Evolutionary conservation across 208 protist species (phyloP), one percentile per base, ranked within the genome.

Genomic region (Novymonas esmeraldas): DNA sequence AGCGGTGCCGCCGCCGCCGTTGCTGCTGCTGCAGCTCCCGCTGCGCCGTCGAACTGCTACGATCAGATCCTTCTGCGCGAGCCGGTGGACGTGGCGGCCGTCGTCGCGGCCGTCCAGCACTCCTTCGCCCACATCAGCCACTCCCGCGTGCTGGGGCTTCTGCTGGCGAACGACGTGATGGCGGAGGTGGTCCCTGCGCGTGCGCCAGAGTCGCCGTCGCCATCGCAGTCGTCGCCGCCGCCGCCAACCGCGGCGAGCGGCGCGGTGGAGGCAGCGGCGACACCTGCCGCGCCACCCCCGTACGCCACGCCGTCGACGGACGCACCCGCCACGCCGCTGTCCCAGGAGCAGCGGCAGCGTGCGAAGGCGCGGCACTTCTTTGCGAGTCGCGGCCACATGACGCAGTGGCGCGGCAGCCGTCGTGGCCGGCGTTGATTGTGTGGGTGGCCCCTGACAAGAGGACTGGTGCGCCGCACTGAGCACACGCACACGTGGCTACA

Each of bases 11-110:
- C 16, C 2, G 51, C 36, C 41, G 20, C 7, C 29, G 52, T 59
- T 26, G n/a, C n/a, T n/a, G 48, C 16, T 13, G 22, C 31, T 13
- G 36, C 42, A 7, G 6, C 48, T 24, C 14, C 44, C 6, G 18
- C 44, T 0, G 2, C 14, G 24, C 18, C 6, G 18, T 6, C 16
- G 18, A 22, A n/a, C 16, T 28, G 51, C 13, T 90, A 82, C 51
- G 86, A 95, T 33, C 51, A 76, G 22, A 54, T 89, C 4, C 65
- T 95, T 39, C 68, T 95, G 38, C 70, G 89, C 29, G 87, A 92
- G 64, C 82, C 87, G 10, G 72, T 82, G 0, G 72, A 89, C 66
- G 46, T 79, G 31, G 76, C 82, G 18, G 78, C 74, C 1, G 76
- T 71, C 9, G 58, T 67, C 26, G 54, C 22, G 0, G 22, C 75